Evolutionary conservation across 108 stramenopile species (phyloP).

Genomic region (Skeletonema tropicum): DNA sequence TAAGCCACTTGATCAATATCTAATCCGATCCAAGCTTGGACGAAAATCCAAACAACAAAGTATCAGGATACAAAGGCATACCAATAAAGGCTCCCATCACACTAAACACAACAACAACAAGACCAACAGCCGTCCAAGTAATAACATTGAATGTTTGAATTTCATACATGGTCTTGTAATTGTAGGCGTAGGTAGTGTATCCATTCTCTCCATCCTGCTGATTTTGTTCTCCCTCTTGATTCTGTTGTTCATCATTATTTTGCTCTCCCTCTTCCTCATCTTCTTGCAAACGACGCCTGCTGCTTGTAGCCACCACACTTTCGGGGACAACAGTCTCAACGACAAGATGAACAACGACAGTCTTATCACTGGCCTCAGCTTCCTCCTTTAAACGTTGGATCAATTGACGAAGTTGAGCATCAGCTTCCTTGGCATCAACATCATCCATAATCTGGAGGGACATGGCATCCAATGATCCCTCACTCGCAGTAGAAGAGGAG

Average conservation of each 20-base stretch:
- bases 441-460: slow-evolving; percentile 53
- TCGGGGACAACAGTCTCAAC: slow-evolving; percentile 46
- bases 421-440: slow-evolving; percentile 54
- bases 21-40: slow-evolving; percentile 72
- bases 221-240: slow-evolving; percentile 30
- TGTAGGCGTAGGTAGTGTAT: slow-evolving; percentile 59
- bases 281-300: slow-evolving; percentile 64
- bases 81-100: slow-evolving; percentile 66
- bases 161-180: slow-evolving; percentile 89
- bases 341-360: slow-evolving; percentile 77
- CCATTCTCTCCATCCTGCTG: slow-evolving; percentile 33
- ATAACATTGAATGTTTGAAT: slow-evolving; percentile 91
- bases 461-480: slow-evolving; percentile 55
- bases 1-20: neutral
- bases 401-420: slow-evolving; percentile 57
- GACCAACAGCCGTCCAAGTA: slow-evolving; percentile 81
- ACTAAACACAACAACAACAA: slow-evolving; percentile 62
- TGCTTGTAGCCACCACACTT: slow-evolving; percentile 15
- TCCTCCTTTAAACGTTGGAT: slow-evolving; percentile 52
- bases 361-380: slow-evolving; percentile 43
- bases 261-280: slow-evolving; percentile 1
- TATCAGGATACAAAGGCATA: slow-evolving; percentile 87
- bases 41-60: slow-evolving; percentile 81
- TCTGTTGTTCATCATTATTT: neutral
- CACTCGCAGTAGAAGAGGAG: slow-evolving; percentile 35